Conservation (phyloP, 192 early-diverging fungal genomes). For the Gonapodya sp. region DNA sequence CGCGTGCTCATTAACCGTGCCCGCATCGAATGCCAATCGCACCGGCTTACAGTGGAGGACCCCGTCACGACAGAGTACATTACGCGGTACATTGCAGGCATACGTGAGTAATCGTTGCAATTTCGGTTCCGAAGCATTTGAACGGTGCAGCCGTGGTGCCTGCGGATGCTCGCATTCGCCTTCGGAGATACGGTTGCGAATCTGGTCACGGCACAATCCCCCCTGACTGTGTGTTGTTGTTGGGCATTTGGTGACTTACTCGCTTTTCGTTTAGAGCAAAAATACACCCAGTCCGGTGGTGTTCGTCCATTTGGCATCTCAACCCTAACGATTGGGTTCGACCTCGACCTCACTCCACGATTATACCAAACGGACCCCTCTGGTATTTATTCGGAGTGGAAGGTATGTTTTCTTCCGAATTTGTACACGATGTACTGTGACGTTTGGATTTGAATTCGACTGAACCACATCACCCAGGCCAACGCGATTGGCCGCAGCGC, state of each 20-base stretch:
- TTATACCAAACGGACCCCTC: conserved; percentile 97
- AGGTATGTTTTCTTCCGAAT: conserved; percentile 32
- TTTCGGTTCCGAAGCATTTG: no score
- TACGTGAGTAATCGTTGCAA: conserved; percentile 27
- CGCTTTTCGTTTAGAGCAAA: conserved; percentile 30
- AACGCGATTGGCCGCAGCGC: conserved; percentile 92
- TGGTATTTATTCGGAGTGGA: conserved; percentile 98
- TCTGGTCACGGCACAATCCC: no score
- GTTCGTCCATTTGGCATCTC: conserved; percentile 98
- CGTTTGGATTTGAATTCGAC: no score
- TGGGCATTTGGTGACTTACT: neutral
- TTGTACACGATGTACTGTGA: no score
- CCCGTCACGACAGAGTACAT: conserved; percentile 96
- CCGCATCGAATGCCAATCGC: conserved; percentile 93
- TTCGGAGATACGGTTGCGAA: no score
- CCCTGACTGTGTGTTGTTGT: no score
- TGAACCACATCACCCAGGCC: conserved; percentile 35
- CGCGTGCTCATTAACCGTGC: conserved; percentile 95
- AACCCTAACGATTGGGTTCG: conserved; percentile 90
- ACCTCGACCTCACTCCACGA: conserved; percentile 76
- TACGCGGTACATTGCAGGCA: conserved; percentile 87
- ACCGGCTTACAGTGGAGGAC: conserved; percentile 95
- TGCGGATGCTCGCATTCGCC: no score
- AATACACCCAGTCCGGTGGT: conserved; percentile 98
- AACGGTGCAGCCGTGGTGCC: no score